These are phyloP conservation scores for Penicillium sp. DNA, from an alignment of 2,329 filamentous ascomycete genomes.

Conservation along the genomic window DNA sequence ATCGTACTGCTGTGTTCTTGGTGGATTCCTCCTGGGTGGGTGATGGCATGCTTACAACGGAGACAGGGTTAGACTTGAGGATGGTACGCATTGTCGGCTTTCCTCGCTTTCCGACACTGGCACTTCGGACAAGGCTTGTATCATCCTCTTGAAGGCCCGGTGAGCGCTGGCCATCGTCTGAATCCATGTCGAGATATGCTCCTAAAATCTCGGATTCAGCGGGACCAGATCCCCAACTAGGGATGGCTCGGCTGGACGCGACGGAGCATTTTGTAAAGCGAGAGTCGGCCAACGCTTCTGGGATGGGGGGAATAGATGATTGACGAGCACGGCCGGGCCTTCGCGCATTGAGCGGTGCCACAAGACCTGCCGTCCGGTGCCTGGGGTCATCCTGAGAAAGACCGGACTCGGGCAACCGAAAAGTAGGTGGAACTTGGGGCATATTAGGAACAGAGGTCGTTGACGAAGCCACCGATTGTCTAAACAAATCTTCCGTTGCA, in stretches of 20 bases:
- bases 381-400: constrained; percentile 22
- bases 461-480: constrained; percentile 29
- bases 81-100: constrained; percentile 45
- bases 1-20: neutral
- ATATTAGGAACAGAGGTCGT: constrained; percentile 34
- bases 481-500: constrained; percentile 29
- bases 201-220: constrained; percentile 49
- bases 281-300: constrained; percentile 62
- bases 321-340: constrained; percentile 55
- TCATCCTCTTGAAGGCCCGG: constrained; percentile 20
- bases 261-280: constrained; percentile 57
- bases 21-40: constrained; percentile 6
- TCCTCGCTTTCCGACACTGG: constrained; percentile 44
- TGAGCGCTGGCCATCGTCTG: constrained; percentile 22
- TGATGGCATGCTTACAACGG: constrained; percentile 13
- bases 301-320: constrained; percentile 72
- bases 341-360: constrained; percentile 31
- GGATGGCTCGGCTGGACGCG: constrained; percentile 70
- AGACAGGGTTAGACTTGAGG: constrained; percentile 28
- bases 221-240: constrained; percentile 59
- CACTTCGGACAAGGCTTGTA: constrained; percentile 38
- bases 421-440: constrained; percentile 20
- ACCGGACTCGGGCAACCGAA: constrained; percentile 21
- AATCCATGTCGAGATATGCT: constrained; percentile 32
- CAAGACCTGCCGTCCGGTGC: constrained; percentile 29